A percentile compares a stretch with the other conserved stretches of the same genome.
These are phyloP conservation scores for Fomitopsis betulina DNA, from an alignment of 1,284 basidiomycete species.

Conservation along the genomic window DNA sequence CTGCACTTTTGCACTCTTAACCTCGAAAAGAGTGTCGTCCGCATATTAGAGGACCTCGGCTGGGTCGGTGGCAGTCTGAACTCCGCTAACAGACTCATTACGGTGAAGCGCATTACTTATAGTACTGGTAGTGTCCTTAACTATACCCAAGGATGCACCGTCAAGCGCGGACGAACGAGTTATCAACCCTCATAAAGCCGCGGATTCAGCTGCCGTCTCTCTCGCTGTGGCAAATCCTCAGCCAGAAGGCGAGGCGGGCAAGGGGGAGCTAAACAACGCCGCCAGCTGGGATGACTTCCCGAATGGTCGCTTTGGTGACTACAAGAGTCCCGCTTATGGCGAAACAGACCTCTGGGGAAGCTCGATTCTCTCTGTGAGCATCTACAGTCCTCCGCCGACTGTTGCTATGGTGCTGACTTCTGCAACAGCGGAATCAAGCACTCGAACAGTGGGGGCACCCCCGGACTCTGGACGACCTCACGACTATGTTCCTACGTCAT, in stretches of 20 bases:
- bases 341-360: conserved; percentile 72
- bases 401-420: background rate
- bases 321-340: conserved; percentile 94
- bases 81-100: conserved; percentile 65
- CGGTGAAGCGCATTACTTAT: conserved; percentile 32
- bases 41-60: conserved; percentile 77
- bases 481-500: conserved; percentile 76
- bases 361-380: conserved; percentile 46
- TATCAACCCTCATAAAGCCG: conserved; percentile 59
- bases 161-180: conserved; percentile 36
- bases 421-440: conserved; percentile 57
- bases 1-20: conserved; percentile 98
- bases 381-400: background rate
- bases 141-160: conserved; percentile 17
- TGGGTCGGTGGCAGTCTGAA: conserved; percentile 51
- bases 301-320: conserved; percentile 98
- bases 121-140: background rate
- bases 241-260: conserved; percentile 52
- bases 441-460: conserved; percentile 83
- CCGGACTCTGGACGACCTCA: conserved; percentile 66
- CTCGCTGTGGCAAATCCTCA: conserved; percentile 34
- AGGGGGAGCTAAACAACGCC: conserved; percentile 70
- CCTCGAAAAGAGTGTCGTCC: conserved; percentile 91
- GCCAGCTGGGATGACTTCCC: conserved; percentile 97
- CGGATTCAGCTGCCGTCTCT: conserved; percentile 48